Conservation (phyloP, 441 rosid species). For the Euphorbia celastroides region DNA sequence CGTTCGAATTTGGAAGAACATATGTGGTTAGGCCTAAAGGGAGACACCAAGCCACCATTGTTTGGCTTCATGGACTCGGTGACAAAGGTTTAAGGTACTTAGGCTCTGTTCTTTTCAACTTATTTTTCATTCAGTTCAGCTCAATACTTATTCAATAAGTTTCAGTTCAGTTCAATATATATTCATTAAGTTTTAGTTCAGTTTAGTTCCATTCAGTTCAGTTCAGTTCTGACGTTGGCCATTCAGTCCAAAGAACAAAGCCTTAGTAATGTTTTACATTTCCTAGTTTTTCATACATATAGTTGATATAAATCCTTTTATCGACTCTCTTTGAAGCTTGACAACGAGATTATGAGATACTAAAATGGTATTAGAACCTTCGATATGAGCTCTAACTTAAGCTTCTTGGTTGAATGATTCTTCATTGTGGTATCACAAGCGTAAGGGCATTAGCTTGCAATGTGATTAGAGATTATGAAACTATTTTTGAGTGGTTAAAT, state of each 20-base stretch:
- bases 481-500: neutral
- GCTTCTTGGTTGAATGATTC: neutral
- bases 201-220: too few species aligned
- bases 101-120: too few species aligned
- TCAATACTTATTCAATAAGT: too few species aligned
- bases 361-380: neutral
- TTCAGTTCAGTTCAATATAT: too few species aligned
- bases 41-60: slow-evolving; percentile 70
- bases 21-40: slow-evolving; percentile 77
- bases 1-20: slow-evolving; percentile 64
- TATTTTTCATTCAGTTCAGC: too few species aligned
- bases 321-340: slow-evolving; percentile 5
- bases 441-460: too few species aligned
- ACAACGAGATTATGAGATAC: neutral
- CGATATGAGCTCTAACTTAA: neutral
- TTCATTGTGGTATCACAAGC: neutral
- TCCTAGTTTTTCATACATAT: slow-evolving; percentile 9
- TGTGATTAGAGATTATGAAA: too few species aligned
- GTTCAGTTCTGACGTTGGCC: too few species aligned
- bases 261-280: slow-evolving; percentile 7
- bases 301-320: neutral
- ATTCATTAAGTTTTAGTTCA: too few species aligned
- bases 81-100: slow-evolving; percentile 71
- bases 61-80: slow-evolving; percentile 81
- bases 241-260: too few species aligned